Percentiles rank a stretch among this genome's conserved stretches.
phyloP scores from a whole-genome alignment of 805 yeast species.

The Torulaspora franciscae region DNA sequence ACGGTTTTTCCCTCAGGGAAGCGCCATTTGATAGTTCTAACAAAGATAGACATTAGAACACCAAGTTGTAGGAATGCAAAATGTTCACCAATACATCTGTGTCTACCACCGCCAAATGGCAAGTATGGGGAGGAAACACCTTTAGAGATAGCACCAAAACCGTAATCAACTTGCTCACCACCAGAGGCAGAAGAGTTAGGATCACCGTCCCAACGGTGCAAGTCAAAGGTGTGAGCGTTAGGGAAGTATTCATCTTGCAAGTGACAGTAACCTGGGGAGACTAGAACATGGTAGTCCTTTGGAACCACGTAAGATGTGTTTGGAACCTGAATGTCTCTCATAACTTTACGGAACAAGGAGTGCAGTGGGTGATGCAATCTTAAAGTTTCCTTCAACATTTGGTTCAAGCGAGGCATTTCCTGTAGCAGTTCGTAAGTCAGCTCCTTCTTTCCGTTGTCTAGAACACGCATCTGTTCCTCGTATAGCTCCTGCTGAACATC shows the following conservation, averaged over 20 bases:
- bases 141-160: conserved; percentile 93
- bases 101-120: conserved; percentile 99
- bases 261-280: conserved; percentile 90
- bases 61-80: conserved; percentile 94
- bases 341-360: conserved; percentile 89
- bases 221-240: conserved; percentile 63
- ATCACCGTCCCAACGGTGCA: conserved; percentile 76
- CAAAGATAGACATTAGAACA: conserved; percentile 66
- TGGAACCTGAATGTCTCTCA: conserved; percentile 72
- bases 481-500: conserved; percentile 77
- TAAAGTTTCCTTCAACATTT: conserved; percentile 85
- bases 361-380: conserved; percentile 96
- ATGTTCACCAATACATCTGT: conserved; percentile 98
- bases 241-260: conserved; percentile 75
- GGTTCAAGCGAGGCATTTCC: conserved; percentile 74
- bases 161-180: conserved; percentile 66
- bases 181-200: conserved; percentile 34
- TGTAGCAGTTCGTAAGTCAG: conserved; percentile 78
- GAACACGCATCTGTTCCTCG: conserved; percentile 63
- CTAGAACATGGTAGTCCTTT: conserved; percentile 80
- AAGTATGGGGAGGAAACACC: conserved; percentile 94
- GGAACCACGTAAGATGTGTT: conserved; percentile 79
- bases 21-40: conserved; percentile 75
- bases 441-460: conserved; percentile 52
- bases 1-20: conserved; percentile 50